These are phyloP conservation scores for Populus ilicifolia DNA, from an alignment of 345 rosid species.

Conservation along the genomic window DNA sequence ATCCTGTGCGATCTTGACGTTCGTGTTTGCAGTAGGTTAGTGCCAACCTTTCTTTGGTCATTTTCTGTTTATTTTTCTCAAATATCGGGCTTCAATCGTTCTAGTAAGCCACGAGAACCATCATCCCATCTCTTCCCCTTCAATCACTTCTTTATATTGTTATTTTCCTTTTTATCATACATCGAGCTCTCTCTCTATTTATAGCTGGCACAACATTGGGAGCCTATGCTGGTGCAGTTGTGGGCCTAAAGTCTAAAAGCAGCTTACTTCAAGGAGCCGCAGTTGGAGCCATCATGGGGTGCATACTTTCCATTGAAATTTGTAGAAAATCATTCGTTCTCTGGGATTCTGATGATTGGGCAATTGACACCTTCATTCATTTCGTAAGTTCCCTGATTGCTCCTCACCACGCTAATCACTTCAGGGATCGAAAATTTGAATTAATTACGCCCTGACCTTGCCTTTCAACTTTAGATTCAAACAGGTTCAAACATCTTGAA, in stretches of 20 bases:
- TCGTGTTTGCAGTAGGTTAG: constrained; percentile 31
- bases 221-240: constrained; percentile 22
- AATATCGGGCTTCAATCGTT: neutral
- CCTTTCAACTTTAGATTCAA: neutral
- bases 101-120: no score
- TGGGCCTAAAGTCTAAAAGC: constrained; percentile 25
- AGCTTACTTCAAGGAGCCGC: constrained; percentile 26
- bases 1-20: constrained; percentile 14
- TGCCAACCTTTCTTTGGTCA: neutral
- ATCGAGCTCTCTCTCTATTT: neutral
- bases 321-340: constrained; percentile 7
- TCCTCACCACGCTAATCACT: neutral
- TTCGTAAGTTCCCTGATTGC: constrained; percentile 11
- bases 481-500: neutral
- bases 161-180: neutral
- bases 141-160: neutral
- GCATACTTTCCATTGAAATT: constrained; percentile 14
- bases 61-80: neutral
- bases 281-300: constrained; percentile 31
- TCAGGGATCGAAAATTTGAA: neutral
- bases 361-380: constrained; percentile 9
- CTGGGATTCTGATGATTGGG: constrained; percentile 14
- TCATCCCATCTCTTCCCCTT: no score
- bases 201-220: constrained; percentile 33
- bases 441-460: neutral